Base-by-base conservation (phyloP, 805 yeast species). In the Saccharomycopsis babjevae region DNA sequence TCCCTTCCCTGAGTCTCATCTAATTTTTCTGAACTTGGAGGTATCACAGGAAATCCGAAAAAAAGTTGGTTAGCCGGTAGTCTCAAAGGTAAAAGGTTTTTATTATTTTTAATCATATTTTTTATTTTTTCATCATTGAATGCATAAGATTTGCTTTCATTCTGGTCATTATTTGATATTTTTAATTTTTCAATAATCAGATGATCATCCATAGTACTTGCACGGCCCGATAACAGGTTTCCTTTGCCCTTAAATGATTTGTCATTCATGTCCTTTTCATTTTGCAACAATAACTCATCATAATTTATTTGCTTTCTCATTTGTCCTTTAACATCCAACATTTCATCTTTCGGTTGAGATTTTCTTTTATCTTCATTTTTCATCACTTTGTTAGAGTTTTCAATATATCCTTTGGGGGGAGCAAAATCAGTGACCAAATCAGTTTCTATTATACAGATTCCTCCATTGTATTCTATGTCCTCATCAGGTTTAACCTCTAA, bases 401-500 rank as follows among this genome's bases (percentile, higher is more conserved):
- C 98, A 22, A 89, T 97, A 70, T 94, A 94, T 0, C 99, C 99
- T 5, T 93, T 97, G 0, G 99, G 99, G 1, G 99, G 97, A 1
- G 97, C 98, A 76, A 94, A 94, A 70, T 94, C 99, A 0, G 97
- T 96, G 62, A 89, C 96, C 64, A 94, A 78, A 75, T 94, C 99
- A 0, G 99, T 94, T 71, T 94, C 99, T 34, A 94, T 89, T 4
- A 94, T 97, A 77, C 97, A 93, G 13, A 93, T 86, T 62, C 97
- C 88, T 38, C 80, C 75, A 6, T 76, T 74, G n/a, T 46, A 46
- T 25, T 20, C 52, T 22, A 46, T 22, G 5, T 72, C 67, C 1
- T 83, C 77, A 59, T 86, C 88, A 0, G 98, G 98, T 68, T 89
- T 89, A 30, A 84, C 89, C 68, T 94, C 97, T 54, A 93, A 75